Evolutionary conservation across 345 rosid genomes (phyloP).

Genomic region (Gossypium australe): DNA sequence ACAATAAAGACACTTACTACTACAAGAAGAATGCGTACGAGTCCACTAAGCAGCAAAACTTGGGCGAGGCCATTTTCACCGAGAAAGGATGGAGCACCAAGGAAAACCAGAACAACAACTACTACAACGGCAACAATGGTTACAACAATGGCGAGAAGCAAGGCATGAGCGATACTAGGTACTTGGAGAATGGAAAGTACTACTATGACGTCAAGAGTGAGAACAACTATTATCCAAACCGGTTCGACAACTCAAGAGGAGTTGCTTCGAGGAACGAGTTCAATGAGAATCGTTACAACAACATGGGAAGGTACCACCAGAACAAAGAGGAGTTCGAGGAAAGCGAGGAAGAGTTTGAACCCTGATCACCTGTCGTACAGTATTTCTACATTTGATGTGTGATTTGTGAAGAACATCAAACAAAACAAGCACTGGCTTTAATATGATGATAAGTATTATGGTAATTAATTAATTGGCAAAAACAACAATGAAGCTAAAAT

Average conservation of each 20-base stretch:
- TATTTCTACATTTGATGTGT: background rate
- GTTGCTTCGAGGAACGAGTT: constrained; percentile 25
- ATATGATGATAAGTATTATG: background rate
- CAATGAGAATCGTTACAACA: constrained; percentile 16
- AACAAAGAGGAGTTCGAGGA: constrained; percentile 15
- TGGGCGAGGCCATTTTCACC: constrained; percentile 18
- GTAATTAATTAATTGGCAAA: background rate
- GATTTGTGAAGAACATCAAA: background rate
- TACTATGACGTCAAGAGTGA: constrained; percentile 21
- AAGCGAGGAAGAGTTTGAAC: constrained; percentile 11
- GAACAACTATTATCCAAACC: constrained; percentile 7
- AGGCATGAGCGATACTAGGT: constrained; percentile 49
- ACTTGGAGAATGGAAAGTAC: constrained; percentile 39
- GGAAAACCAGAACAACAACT: constrained; percentile 20
- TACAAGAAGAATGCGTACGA: constrained; percentile 22
- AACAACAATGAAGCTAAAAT: background rate
- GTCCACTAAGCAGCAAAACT: constrained; percentile 7
- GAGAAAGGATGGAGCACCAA: constrained; percentile 21
- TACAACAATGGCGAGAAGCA: constrained; percentile 23
- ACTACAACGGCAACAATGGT: constrained; percentile 14
- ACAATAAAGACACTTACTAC: constrained; percentile 11
- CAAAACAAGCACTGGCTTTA: background rate
- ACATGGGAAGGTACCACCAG: constrained; percentile 14
- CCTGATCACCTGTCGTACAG: background rate
- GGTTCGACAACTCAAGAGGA: constrained; percentile 12